Conservation (phyloP, 257 asterid genomes). For the Lycium ferocissimum region DNA sequence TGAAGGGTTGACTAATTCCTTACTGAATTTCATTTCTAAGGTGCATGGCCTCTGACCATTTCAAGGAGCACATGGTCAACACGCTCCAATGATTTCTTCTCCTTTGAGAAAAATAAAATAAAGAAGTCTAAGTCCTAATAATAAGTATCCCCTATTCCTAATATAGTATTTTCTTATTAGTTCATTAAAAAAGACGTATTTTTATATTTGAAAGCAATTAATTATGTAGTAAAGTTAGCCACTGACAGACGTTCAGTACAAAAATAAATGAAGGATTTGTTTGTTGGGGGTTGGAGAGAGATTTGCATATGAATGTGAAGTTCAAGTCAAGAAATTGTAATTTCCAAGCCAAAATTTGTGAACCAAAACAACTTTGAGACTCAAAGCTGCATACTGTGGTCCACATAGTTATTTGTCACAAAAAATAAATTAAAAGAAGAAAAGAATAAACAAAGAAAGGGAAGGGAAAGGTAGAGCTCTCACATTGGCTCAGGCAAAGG, state of each 20-base stretch:
- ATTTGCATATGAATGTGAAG: background rate
- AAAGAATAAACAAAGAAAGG: background rate
- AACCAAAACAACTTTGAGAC: background rate
- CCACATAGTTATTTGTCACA: background rate
- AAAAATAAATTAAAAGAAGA: background rate
- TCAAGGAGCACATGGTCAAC: background rate
- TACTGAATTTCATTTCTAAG: background rate
- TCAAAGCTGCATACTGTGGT: background rate
- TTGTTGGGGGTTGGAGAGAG: background rate
- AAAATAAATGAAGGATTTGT: slow-evolving; percentile 19
- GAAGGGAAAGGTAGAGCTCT: background rate
- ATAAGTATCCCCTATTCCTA: too few species aligned
- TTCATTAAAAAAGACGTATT: too few species aligned
- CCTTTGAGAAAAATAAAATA: background rate
- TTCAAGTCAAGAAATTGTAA: too few species aligned
- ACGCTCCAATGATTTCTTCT: background rate
- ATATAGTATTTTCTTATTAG: too few species aligned
- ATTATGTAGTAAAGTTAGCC: background rate
- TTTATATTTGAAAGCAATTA: too few species aligned
- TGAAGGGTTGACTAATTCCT: background rate
- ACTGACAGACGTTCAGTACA: background rate
- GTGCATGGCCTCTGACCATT: background rate
- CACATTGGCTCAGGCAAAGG: too few species aligned
- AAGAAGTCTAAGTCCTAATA: too few species aligned
- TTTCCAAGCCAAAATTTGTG: background rate